Base-by-base conservation (phyloP, 306 rosid genomes). In the Aeschynomene evenia region DNA sequence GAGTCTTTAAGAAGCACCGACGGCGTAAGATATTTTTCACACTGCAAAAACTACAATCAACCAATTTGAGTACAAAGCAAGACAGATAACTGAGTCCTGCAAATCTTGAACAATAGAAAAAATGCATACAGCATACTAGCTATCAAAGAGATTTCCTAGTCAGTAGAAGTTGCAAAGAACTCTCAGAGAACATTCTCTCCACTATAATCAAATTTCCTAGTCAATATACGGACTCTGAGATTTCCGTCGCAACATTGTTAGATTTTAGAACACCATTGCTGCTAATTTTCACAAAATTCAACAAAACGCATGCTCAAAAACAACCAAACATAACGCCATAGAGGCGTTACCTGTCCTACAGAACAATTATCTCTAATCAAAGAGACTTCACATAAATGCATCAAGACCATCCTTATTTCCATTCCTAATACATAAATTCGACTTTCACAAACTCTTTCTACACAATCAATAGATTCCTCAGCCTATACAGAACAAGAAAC, bases 401-500 rank as follows among this genome's bases (percentile, higher is more conserved):
- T 19, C 74, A 56, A 59, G 50, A n/a, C 45, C 60, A 60, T 3
- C 22, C 50, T 56, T 37, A 13, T 14, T 52, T 60, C 24, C 40
- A 60, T 11, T 33, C 14, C 18, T 19, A 34, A 59, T 6, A 31
- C 9, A 45, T 26, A 8, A 68, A 5, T 5, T 26, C 39, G 14
- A 26, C 29, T 43, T 55, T 48, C 46, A 7, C 45, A 43, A 16
- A 70, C 46, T 1, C 20, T 13, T 39, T 62, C 21, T 28, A 16
- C 75, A 18, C 9, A 59, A 22, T 40, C 36, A 33, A 19, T 19
- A 53, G 60, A 55, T 55, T 9, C 61, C 36, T 55, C 14, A 77
- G 31, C 51, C 31, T 23, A 62, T 53, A n/a, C 34, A 22, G 19
- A 54, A 52, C 0, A 58, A 71, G 77, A 31, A 78, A 57, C 33